Conservation (phyloP, 306 rosid species). For the Luffa aegyptiaca region DNA sequence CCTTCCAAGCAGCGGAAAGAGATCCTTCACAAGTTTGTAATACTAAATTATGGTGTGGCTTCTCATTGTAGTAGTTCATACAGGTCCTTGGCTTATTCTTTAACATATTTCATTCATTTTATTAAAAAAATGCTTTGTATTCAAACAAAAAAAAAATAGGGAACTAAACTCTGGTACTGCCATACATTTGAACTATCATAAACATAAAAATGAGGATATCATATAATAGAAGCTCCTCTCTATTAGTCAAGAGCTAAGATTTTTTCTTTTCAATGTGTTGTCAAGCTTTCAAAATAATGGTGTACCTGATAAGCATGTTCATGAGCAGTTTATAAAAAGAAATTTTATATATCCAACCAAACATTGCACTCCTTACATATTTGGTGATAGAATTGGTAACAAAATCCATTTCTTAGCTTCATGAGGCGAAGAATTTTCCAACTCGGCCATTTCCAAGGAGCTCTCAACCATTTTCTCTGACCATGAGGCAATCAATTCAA, state of each 20-base stretch:
- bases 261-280: not conserved
- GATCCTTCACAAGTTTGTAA: not conserved
- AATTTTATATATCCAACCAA: not conserved
- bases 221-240: not conserved
- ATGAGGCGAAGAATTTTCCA: slow-evolving; percentile 86
- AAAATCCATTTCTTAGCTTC: slow-evolving; percentile 89
- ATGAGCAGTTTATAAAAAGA: not conserved
- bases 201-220: not conserved
- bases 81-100: not conserved
- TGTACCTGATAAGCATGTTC: not conserved
- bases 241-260: not conserved
- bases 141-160: not conserved
- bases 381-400: slow-evolving; percentile 47
- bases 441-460: slow-evolving; percentile 93
- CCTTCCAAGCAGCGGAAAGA: not conserved
- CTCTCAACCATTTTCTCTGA: slow-evolving; percentile 72
- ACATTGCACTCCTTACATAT: slow-evolving; percentile 29
- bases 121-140: not conserved
- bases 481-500: slow-evolving; percentile 70
- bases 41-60: not conserved
- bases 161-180: not conserved
- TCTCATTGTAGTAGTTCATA: not conserved
- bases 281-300: slow-evolving; percentile 1
- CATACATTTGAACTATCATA: not conserved
- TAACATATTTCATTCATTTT: not conserved